Evolutionary conservation across 2,329 filamentous ascomycete genomes (phyloP), one percentile per base, ranked within the genome.

Genomic region (Pseudogymnoascus sp.): DNA sequence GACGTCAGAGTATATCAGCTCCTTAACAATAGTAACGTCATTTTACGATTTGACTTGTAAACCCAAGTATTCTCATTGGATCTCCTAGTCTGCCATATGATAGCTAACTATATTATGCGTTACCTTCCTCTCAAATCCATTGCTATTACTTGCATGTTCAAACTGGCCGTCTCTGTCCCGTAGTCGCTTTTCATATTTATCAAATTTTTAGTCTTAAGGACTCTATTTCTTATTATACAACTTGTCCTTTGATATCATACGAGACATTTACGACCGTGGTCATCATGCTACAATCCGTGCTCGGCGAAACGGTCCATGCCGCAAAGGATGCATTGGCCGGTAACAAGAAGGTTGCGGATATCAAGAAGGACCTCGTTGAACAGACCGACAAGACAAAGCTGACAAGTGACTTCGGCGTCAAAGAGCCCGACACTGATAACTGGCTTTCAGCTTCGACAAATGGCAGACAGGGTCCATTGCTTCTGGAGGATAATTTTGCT

Each of bases 341-440:
- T 6, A 72, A 72, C 64, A 69, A 71, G 65, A 73, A 73, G 44
- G 59, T 66, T 6, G 50, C 61, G 8, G 68, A 72, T 24, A 65
- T 72, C 64, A 67, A 68, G 63, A 61, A 61, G 4, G 62, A 86
- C 65, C 88, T 78, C 3, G 81, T 84, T 62, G 80, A 90, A 71
- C 79, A 84, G 1, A 76, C 82, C 50, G 75, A 81, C 60, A 80
- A 84, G 38, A 78, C 81, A 33, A 80, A 82, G 40, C 84, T 92
- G 67, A 93, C 90, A 0, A 88, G 87, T 59, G 91, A 96, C 70
- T 90, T 82, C 76, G 91, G 91, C 21, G 85, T 88, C 29, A 90
- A 87, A 74, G 82, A 91, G 70, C 77, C 79, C 44, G 88, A 88
- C 69, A 87, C 87, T 0, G 91, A 96, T 70, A 82, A 92, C 72